Evolutionary conservation across 2,329 filamentous ascomycete species (phyloP).

Genomic region (Xylaria sp.): DNA sequence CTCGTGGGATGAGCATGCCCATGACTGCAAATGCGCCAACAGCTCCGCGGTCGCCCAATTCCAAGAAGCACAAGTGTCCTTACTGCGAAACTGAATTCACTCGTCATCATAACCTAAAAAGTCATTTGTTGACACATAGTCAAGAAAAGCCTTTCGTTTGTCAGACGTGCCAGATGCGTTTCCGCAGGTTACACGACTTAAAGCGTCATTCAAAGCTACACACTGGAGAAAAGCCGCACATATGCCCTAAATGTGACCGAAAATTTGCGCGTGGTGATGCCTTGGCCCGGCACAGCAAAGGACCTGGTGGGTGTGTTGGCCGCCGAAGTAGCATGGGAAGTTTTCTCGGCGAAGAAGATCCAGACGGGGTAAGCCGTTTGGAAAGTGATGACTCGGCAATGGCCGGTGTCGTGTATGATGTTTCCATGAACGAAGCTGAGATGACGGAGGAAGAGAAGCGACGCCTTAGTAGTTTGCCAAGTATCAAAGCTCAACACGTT

Average conservation of each 20-base stretch:
- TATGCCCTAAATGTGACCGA: slow-evolving; percentile 92
- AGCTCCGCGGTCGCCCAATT: slow-evolving; percentile 73
- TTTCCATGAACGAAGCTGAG: slow-evolving; percentile 66
- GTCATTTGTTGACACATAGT: slow-evolving; percentile 94
- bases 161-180: slow-evolving; percentile 90
- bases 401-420: slow-evolving; percentile 66
- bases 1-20: slow-evolving; percentile 67
- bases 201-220: slow-evolving; percentile 97
- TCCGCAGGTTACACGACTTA: slow-evolving; percentile 90
- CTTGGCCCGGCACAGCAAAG: slow-evolving; percentile 92
- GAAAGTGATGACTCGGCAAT: slow-evolving; percentile 67
- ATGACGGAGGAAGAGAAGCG: slow-evolving; percentile 68
- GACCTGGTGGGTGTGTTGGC: slow-evolving; percentile 93
- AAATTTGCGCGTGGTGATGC: slow-evolving; percentile 97
- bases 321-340: slow-evolving; percentile 85
- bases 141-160: slow-evolving; percentile 98
- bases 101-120: slow-evolving; percentile 96
- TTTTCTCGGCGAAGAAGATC: slow-evolving; percentile 82
- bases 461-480: slow-evolving; percentile 77
- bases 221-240: slow-evolving; percentile 93
- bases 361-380: slow-evolving; percentile 61
- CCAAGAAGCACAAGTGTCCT: slow-evolving; percentile 94
- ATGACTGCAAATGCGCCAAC: slow-evolving; percentile 60
- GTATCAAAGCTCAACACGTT: slow-evolving; percentile 77
- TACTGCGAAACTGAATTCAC: slow-evolving; percentile 98